Evolutionary conservation across 768 basidiomycete genomes (phyloP), one percentile per base, ranked within the genome.

Genomic region (Agaricus blazei): DNA sequence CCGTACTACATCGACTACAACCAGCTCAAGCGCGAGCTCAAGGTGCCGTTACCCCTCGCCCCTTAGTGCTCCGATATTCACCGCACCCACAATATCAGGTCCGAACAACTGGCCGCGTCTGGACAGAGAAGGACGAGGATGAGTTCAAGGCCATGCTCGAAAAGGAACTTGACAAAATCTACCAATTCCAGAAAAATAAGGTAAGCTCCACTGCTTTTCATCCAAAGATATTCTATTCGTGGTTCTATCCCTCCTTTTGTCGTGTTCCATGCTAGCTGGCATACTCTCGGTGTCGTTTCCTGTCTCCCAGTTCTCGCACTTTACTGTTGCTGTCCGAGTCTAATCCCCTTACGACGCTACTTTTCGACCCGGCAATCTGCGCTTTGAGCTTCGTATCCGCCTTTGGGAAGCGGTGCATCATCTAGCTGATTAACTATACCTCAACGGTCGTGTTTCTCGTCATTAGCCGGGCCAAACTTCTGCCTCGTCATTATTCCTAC

Each of bases 1-100:
- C 87, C 87, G 2, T 89, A 86, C 64, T 98, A 98, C 66, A 79
- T 98, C 55, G 83, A 94, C 72, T 98, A 98, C 64, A 90, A 89
- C 63, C 75, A 78, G 7, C 77, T 98, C 43, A 98, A 98, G 71
- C 88, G 90, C 52, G 87, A 91, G 60, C 83, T 98, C 61, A 97
- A 98, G 77, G 88, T 87, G 15, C 42, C 58, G 65, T 58, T 5
- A 14, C 42, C 19, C 34, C 49, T 28, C 38, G 56, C 46, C 12
- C 41, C 38, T 46, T 54, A 51, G 37, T 54, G 49, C 3, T 15
- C 45, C 53, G 43, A 11, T 19, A 31, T 52, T 31, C 50, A 65
- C 59, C 50, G 45, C 37, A 62, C 63, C 29, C 58, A 59, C 45
- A 47, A 54, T 55, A 46, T 48, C 50, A 71, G 68, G 58, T 65